Conservation (phyloP, 306 rosid genomes). For the Malus sieversii region DNA sequence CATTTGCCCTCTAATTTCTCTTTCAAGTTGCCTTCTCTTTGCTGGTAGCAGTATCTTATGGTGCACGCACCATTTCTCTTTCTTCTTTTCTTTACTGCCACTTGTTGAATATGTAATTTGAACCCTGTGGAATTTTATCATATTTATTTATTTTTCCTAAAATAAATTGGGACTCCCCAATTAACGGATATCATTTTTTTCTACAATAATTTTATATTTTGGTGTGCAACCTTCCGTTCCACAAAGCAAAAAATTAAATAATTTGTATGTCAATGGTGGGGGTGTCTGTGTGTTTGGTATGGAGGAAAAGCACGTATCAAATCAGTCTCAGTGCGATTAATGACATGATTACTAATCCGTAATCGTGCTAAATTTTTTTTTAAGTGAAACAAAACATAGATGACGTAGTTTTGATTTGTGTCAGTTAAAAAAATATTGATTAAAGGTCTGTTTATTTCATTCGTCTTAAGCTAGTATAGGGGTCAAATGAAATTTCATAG, state of each 20-base stretch:
- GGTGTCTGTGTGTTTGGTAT: no score
- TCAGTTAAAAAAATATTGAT: no score
- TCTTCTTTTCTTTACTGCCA: neutral
- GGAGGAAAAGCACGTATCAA: no score
- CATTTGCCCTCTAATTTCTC: constrained; percentile 76
- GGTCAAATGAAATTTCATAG: neutral
- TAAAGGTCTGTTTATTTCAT: neutral
- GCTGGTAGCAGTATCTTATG: constrained; percentile 51
- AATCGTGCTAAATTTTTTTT: no score
- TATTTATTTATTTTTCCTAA: neutral
- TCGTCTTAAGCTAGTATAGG: neutral
- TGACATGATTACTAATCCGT: no score
- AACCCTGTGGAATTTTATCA: neutral
- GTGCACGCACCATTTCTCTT: neutral
- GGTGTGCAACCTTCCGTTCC: neutral
- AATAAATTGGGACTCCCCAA: no score
- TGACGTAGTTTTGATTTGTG: no score
- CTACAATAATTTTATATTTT: neutral
- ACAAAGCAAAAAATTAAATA: no score
- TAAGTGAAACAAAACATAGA: neutral
- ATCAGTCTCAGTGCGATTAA: no score
- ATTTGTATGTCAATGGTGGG: neutral
- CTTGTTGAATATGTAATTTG: neutral
- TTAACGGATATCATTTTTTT: no score
- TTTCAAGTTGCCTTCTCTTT: constrained; percentile 77